These are phyloP conservation scores for Dictyostelium purpureum DNA, from an alignment of 78 protist species.

Conservation along the genomic window DNA sequence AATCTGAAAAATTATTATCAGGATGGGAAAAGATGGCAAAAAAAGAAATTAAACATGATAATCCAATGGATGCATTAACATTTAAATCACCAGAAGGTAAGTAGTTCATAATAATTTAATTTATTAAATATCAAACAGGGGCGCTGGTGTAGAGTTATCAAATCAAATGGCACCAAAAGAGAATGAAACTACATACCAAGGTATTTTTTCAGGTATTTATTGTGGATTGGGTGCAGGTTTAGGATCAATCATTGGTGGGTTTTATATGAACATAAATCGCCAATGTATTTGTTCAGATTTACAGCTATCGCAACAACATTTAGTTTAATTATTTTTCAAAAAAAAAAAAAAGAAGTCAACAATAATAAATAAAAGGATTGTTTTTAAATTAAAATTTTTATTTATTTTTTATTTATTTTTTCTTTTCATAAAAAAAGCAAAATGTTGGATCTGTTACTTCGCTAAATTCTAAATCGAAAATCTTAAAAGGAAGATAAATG, in stretches of 20 bases:
- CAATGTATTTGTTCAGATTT: not conserved
- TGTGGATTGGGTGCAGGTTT: slow-evolving; percentile 13
- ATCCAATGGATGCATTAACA: slow-evolving; percentile 51
- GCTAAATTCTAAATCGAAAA: too few species aligned
- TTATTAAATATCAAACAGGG: too few species aligned
- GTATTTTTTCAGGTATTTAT: not conserved
- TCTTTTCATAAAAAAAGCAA: too few species aligned
- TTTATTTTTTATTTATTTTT: too few species aligned
- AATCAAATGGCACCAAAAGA: not conserved
- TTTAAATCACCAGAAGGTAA: slow-evolving; percentile 71
- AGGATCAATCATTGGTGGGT: slow-evolving; percentile 18
- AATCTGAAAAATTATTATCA: not conserved
- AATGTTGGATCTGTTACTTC: too few species aligned
- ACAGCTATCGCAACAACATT: not conserved
- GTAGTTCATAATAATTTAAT: too few species aligned
- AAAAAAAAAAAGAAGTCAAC: too few species aligned
- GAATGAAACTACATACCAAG: slow-evolving; percentile 9
- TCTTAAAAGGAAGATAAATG: too few species aligned
- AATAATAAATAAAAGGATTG: too few species aligned
- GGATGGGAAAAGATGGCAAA: slow-evolving; percentile 82
- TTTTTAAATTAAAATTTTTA: too few species aligned
- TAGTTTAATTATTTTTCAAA: not conserved
- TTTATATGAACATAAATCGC: slow-evolving; percentile 5
- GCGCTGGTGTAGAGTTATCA: slow-evolving; percentile 5
- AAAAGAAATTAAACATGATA: slow-evolving; percentile 83